Evolutionary conservation across 2,329 filamentous ascomycete genomes (phyloP).

Genomic region (Alternaria consortialis): DNA sequence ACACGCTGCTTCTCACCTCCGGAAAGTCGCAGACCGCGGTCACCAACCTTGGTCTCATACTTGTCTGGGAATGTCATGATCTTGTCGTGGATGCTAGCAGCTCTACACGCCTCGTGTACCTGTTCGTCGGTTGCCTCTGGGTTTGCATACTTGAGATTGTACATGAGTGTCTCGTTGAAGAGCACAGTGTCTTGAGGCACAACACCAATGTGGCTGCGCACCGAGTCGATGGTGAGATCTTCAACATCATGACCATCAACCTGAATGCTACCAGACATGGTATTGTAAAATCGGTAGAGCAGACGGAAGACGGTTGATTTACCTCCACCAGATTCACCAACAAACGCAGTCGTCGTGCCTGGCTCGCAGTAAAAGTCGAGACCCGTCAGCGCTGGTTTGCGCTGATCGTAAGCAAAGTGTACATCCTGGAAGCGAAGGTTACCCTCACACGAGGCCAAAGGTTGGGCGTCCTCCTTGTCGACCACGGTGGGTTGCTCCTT

Average conservation of each 20-base stretch:
- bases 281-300: slow-evolving; percentile 96
- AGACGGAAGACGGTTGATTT: slow-evolving; percentile 97
- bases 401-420: slow-evolving; percentile 86
- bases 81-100: slow-evolving; percentile 91
- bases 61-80: slow-evolving; percentile 88
- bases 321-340: slow-evolving; percentile 94
- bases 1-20: slow-evolving; percentile 94
- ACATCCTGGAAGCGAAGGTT: slow-evolving; percentile 89
- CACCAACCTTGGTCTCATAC: slow-evolving; percentile 89
- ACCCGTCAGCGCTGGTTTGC: slow-evolving; percentile 83
- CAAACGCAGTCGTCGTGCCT: slow-evolving; percentile 93
- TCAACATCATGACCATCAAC: slow-evolving; percentile 86
- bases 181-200: slow-evolving; percentile 96
- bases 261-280: slow-evolving; percentile 78
- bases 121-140: slow-evolving; percentile 81
- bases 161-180: slow-evolving; percentile 95
- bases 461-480: slow-evolving; percentile 72
- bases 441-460: slow-evolving; percentile 75
- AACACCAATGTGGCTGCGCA: slow-evolving; percentile 89
- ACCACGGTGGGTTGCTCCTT: slow-evolving; percentile 93
- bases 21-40: slow-evolving; percentile 84
- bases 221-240: slow-evolving; percentile 90
- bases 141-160: slow-evolving; percentile 91
- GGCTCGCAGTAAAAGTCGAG: slow-evolving; percentile 86
- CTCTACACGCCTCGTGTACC: slow-evolving; percentile 80